phyloP scores from a whole-genome alignment of 2,329 filamentous ascomycete genomes.

The Apiospora saccharicola region DNA sequence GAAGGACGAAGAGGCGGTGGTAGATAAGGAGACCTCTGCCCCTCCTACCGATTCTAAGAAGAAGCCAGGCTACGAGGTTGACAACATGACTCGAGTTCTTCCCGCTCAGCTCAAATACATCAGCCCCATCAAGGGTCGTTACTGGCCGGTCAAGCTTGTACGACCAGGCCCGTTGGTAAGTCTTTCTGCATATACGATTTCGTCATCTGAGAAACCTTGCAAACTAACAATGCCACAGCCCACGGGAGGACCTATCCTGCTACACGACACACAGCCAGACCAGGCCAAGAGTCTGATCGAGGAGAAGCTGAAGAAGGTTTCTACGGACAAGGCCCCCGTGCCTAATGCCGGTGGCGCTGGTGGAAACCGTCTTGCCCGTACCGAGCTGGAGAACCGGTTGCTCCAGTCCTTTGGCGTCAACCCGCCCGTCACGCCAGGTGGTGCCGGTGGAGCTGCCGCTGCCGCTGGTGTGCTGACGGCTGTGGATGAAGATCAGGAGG shows the following conservation, averaged over 20 bases:
- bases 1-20: conserved; percentile 41
- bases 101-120: conserved; percentile 95
- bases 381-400: conserved; percentile 43
- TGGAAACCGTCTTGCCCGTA: conserved; percentile 35
- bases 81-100: conserved; percentile 96
- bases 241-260: conserved; percentile 91
- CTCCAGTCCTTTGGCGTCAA: conserved; percentile 39
- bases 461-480: conserved; percentile 84
- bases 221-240: conserved; percentile 65
- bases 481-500: conserved; percentile 84
- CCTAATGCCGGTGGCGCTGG: conserved; percentile 46
- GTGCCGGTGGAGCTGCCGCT: conserved; percentile 66
- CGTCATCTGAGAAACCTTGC: conserved; percentile 33
- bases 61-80: conserved; percentile 94
- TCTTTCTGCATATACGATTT: conserved; percentile 28
- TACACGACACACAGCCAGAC: conserved; percentile 81
- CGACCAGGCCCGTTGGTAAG: conserved; percentile 64
- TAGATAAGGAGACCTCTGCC: conserved; percentile 64
- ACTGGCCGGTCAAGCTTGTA: conserved; percentile 79
- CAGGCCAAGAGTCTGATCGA: conserved; percentile 85
- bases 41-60: conserved; percentile 74
- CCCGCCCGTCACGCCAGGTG: conserved; percentile 35
- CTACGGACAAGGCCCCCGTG: conserved; percentile 67
- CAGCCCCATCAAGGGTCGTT: conserved; percentile 87
- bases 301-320: conserved; percentile 87